These are phyloP conservation scores for Tarenaya hassleriana DNA, from an alignment of 345 rosid species.

Conservation along the genomic window DNA sequence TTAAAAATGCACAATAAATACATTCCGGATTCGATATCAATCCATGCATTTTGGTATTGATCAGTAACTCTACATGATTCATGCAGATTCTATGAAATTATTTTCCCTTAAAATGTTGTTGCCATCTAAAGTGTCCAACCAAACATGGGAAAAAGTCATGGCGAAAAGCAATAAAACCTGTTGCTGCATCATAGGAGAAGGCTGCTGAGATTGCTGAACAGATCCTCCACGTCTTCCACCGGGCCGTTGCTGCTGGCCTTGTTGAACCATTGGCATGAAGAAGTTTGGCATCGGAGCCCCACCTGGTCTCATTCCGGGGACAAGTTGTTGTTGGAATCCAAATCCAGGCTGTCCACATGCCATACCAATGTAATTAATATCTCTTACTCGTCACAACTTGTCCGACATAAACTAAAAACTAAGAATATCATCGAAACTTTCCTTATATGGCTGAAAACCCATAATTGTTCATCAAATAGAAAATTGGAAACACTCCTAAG, in stretches of 20 bases:
- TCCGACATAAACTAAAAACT: background rate
- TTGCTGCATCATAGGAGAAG: conserved; percentile 57
- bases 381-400: background rate
- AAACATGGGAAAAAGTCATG: conserved; percentile 4
- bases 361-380: conserved; percentile 13
- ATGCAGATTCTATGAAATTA: too few species aligned
- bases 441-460: too few species aligned
- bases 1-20: background rate
- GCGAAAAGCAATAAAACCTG: conserved; percentile 43
- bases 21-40: too few species aligned
- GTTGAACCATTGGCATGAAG: conserved; percentile 92
- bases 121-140: background rate
- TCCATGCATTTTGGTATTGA: too few species aligned
- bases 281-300: conserved; percentile 73
- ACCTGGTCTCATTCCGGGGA: conserved; percentile 91
- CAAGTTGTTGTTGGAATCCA: conserved; percentile 94
- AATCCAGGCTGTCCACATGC: conserved; percentile 61
- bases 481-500: too few species aligned
- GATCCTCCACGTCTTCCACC: conserved; percentile 33
- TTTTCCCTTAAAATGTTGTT: too few species aligned
- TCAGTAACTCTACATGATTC: too few species aligned
- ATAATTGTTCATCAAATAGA: too few species aligned
- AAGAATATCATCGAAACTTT: background rate
- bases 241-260: conserved; percentile 60
- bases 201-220: conserved; percentile 45